Percentiles rank a stretch among this genome's conserved stretches.
phyloP scores from a whole-genome alignment of 2,329 filamentous ascomycete species.

The Pestalotiopsis sp. region DNA sequence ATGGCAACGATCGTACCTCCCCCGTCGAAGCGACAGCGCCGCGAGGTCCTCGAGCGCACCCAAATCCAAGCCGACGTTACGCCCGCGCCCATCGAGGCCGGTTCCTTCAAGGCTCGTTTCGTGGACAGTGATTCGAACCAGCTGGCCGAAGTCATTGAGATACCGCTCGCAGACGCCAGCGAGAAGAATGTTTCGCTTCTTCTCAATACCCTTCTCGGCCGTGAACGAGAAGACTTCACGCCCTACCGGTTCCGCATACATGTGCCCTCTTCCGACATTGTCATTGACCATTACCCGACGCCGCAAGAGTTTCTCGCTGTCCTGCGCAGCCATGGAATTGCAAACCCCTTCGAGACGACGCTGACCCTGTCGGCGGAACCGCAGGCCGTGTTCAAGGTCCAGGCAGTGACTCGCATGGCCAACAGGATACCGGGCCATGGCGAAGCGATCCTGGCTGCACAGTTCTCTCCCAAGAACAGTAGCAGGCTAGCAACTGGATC shows the following conservation, averaged over 20 bases:
- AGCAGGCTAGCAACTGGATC: conserved; percentile 83
- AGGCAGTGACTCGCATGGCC: conserved; percentile 87
- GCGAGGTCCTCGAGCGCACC: conserved; percentile 71
- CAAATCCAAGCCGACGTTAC: conserved; percentile 76
- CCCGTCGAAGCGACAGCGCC: conserved; percentile 84
- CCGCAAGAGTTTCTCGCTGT: conserved; percentile 52
- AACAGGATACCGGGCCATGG: conserved; percentile 89
- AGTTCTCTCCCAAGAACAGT: conserved; percentile 81
- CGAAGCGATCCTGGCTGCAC: conserved; percentile 82
- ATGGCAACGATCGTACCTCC: conserved; percentile 87
- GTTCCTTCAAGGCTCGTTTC: conserved; percentile 85
- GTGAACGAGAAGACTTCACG: conserved; percentile 63
- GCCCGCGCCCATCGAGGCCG: conserved; percentile 67
- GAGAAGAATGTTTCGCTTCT: conserved; percentile 89
- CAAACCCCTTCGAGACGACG: conserved; percentile 59
- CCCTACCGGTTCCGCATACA: conserved; percentile 65
- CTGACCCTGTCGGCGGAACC: conserved; percentile 67
- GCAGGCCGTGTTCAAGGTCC: conserved; percentile 91
- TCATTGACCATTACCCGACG: conserved; percentile 58
- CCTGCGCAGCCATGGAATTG: conserved; percentile 57
- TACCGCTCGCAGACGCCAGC: conserved; percentile 81
- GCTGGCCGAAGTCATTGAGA: conserved; percentile 69
- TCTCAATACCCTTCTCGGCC: conserved; percentile 80
- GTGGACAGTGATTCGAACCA: conserved; percentile 78
- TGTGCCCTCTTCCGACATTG: conserved; percentile 53